Conservation (phyloP, 1,284 basidiomycete genomes). For the Ceratobasidium sp. region DNA sequence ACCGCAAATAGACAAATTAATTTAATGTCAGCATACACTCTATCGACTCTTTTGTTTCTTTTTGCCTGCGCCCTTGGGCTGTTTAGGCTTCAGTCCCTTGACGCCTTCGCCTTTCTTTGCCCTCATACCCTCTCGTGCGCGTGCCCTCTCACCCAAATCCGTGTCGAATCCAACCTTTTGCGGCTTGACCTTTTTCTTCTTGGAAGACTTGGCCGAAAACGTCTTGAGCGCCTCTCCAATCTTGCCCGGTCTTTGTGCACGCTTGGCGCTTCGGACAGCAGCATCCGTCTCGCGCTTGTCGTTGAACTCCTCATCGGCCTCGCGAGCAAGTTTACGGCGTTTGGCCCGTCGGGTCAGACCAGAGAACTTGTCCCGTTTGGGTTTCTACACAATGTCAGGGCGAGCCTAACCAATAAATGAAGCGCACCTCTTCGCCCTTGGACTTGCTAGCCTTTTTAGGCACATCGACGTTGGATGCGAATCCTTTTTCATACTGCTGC, state of each 20-base stretch:
- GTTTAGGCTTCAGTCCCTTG: conserved; percentile 36
- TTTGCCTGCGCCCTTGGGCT: conserved; percentile 35
- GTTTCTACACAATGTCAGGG: conserved; percentile 52
- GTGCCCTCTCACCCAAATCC: conserved; percentile 40
- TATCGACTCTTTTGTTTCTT: conserved; percentile 20
- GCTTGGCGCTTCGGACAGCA: conserved; percentile 86
- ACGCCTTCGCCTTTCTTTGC: conserved; percentile 42
- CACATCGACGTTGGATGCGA: conserved; percentile 41
- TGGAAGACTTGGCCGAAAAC: conserved; percentile 20
- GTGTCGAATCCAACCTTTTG: conserved; percentile 40
- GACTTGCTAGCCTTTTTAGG: conserved; percentile 36
- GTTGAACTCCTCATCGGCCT: conserved; percentile 70
- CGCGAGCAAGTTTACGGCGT: conserved; percentile 82
- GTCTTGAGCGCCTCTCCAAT: conserved; percentile 52
- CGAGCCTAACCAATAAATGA: conserved; percentile 28
- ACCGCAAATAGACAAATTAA: neutral
- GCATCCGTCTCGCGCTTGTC: conserved; percentile 66
- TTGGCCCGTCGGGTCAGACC: conserved; percentile 85
- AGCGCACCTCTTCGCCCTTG: conserved; percentile 38
- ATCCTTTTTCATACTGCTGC: conserved; percentile 68
- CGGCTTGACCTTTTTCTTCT: conserved; percentile 40
- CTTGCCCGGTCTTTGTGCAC: conserved; percentile 65
- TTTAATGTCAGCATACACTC: neutral
- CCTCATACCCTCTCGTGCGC: conserved; percentile 41
- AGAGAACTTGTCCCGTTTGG: conserved; percentile 82